Base-by-base conservation (phyloP, 2,329 filamentous ascomycete species). In the Orbilia blumenaviensis region DNA sequence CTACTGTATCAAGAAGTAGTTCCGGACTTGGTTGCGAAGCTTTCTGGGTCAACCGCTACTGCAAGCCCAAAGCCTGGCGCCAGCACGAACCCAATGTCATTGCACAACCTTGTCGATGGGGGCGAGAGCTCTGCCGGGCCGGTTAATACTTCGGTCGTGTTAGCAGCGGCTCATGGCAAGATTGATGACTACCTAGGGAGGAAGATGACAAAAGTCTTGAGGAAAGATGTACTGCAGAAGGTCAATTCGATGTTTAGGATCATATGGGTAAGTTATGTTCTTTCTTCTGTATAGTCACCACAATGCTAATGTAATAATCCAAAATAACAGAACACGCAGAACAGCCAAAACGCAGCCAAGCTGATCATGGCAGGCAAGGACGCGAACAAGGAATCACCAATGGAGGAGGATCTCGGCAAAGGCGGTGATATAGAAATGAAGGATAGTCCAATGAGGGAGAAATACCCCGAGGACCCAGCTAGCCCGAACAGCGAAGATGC, bases 1-100 rank as follows among this genome's bases (percentile, higher is more conserved):
- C 87, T 89, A 56, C 85, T 96, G 14, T 95, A 92, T 81, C 86
- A 87, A 16, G 88, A 90, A 29, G 84, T 93, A 56, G 89, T 89
- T 1, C 87, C 87, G 44, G 85, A 85, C 85, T 85, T 27, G 81
- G 83, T n/a, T 83, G 85, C 74, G 82, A 80, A 81, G 83, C 72
- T 82, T 85, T 66, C 85, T 84, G 78, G 87, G 83, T 36, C 52
- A 9, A 38, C 52, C 3, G 38, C 8, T n/a, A 38, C 16, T n/a
- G 79, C 87, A 84, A 77, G 83, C 84, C 56, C 82, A 80, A 46
- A 80, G 81, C 74, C 80, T 62, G 60, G 83, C 3, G 84, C 82
- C 2, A 78, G 75, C 32, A 72, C 74, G 21, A 80, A 80, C 42
- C 80, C 80, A 18, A 80, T 80, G 80, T 79, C 78, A 2, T 56